Evolutionary conservation across 2,329 filamentous ascomycete genomes (phyloP).

Genomic region (Geosmithia flava): DNA sequence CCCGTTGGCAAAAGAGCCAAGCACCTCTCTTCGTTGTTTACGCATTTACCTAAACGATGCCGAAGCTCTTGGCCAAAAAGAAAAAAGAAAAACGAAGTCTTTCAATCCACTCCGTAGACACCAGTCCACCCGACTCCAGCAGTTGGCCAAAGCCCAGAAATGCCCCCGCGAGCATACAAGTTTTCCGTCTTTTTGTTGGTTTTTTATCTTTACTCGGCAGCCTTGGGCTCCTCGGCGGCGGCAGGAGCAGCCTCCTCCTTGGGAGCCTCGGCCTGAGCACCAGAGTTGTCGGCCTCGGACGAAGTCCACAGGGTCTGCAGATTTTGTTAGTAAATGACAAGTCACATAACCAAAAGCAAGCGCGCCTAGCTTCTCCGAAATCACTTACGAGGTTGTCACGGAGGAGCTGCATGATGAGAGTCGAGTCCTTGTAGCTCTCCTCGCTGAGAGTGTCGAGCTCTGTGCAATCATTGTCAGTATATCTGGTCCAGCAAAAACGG

Average conservation of each 20-base stretch:
- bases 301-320: conserved; percentile 94
- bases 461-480: conserved; percentile 21
- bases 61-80: conserved; percentile 36
- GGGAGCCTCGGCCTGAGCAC: conserved; percentile 34
- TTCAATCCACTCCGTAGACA: conserved; percentile 54
- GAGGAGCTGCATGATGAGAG: conserved; percentile 96
- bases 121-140: conserved; percentile 35
- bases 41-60: conserved; percentile 34
- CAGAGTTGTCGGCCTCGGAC: conserved; percentile 82
- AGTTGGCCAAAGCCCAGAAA: conserved; percentile 2
- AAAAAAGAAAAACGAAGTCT: conserved; percentile 37
- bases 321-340: too few species aligned
- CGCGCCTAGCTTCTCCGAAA: neutral
- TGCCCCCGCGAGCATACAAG: conserved; percentile 4
- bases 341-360: neutral
- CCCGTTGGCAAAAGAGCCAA: conserved; percentile 21
- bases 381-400: conserved; percentile 80
- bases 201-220: conserved; percentile 38
- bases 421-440: conserved; percentile 99
- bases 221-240: conserved; percentile 56
- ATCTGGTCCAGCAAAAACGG: conserved; percentile 1
- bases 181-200: neutral
- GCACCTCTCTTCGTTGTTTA: conserved; percentile 22
- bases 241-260: conserved; percentile 37
- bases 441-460: conserved; percentile 94